These are phyloP conservation scores for Cryomyces minteri DNA, from an alignment of 495 filamentous ascomycete species.

Conservation along the genomic window DNA sequence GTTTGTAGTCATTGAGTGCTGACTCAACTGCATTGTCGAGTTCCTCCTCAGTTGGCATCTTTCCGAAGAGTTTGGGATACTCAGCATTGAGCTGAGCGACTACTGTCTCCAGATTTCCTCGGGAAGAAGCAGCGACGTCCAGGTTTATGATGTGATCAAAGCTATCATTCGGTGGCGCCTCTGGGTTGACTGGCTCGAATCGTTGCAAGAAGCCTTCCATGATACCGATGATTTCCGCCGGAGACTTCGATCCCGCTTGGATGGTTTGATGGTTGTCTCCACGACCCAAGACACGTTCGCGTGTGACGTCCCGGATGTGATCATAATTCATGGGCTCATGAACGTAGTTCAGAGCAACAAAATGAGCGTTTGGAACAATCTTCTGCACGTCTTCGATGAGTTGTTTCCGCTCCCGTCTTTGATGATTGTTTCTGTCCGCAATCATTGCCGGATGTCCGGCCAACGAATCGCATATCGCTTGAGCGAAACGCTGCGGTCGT, in stretches of 20 bases:
- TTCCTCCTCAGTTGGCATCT: constrained; percentile 52
- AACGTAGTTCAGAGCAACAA: constrained; percentile 86
- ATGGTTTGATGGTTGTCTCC: constrained; percentile 98
- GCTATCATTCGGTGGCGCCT: constrained; percentile 44
- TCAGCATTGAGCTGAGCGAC: constrained; percentile 45
- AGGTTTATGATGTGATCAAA: constrained; percentile 80
- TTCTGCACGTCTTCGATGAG: constrained; percentile 59
- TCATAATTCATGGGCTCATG: constrained; percentile 48
- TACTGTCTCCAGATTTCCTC: constrained; percentile 71
- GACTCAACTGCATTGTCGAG: constrained; percentile 63
- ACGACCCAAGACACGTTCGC: constrained; percentile 58
- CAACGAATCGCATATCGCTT: constrained; percentile 41
- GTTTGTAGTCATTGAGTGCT: constrained; percentile 62
- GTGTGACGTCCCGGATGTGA: constrained; percentile 54
- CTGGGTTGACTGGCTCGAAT: constrained; percentile 57
- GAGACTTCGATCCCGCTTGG: constrained; percentile 51
- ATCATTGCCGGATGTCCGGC: constrained; percentile 50
- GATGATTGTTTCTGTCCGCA: constrained; percentile 88
- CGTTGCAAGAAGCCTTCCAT: constrained; percentile 87
- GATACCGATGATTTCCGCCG: constrained; percentile 58
- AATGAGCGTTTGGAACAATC: constrained; percentile 37
- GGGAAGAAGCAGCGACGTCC: constrained; percentile 54
- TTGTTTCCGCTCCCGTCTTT: constrained; percentile 69
- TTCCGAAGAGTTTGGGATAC: constrained; percentile 56
- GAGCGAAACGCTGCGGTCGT: constrained; percentile 54